phyloP scores from a whole-genome alignment of 164 flowering plant species.

The Kalanchoe fedtschenkoi region DNA sequence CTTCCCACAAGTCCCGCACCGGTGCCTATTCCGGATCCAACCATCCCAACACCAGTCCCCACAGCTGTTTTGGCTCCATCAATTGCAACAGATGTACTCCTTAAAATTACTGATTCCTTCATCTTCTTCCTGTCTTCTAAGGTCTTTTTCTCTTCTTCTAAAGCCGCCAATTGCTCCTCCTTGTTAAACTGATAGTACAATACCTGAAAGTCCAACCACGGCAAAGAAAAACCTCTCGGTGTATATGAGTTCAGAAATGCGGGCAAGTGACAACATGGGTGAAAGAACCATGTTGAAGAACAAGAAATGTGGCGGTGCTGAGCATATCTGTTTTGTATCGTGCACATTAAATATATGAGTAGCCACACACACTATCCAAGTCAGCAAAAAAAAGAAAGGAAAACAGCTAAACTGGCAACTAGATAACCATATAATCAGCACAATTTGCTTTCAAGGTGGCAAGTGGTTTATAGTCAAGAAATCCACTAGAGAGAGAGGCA shows the following conservation, averaged over 20 bases:
- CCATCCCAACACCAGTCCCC: slow-evolving; percentile 55
- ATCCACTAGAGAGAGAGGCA: too few species aligned
- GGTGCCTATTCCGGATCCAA: slow-evolving; percentile 44
- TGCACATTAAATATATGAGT: too few species aligned
- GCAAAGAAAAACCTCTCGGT: background rate
- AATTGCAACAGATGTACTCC: slow-evolving; percentile 91
- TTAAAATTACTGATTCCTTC: slow-evolving; percentile 73
- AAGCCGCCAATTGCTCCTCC: slow-evolving; percentile 76
- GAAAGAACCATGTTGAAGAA: too few species aligned
- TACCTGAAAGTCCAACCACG: slow-evolving; percentile 33
- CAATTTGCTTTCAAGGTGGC: too few species aligned
- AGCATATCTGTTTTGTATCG: too few species aligned
- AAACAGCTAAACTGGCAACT: background rate
- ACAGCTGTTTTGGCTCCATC: slow-evolving; percentile 61
- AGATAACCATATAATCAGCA: too few species aligned
- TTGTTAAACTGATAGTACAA: slow-evolving; percentile 61
- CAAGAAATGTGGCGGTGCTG: too few species aligned
- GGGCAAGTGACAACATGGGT: too few species aligned
- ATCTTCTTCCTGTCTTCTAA: slow-evolving; percentile 66
- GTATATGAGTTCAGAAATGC: too few species aligned
- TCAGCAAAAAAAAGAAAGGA: background rate
- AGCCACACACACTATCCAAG: too few species aligned
- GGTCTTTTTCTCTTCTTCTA: slow-evolving; percentile 79
- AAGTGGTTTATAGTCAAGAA: too few species aligned
- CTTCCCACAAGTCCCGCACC: slow-evolving; percentile 39